phyloP scores from a whole-genome alignment of 345 rosid species.

The Eutrema yunnanense region DNA sequence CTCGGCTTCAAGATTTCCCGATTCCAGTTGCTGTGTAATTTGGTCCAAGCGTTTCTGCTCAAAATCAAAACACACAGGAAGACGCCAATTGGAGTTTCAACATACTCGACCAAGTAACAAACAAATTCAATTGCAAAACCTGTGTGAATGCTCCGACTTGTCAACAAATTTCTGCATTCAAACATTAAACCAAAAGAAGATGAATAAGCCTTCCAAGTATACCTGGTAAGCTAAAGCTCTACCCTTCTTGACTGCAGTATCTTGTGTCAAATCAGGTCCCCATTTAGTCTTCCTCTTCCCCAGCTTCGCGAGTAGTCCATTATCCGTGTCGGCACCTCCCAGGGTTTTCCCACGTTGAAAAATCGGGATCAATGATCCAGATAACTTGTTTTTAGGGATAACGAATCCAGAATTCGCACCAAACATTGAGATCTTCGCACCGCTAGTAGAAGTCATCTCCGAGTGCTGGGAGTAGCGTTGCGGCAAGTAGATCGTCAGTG shows the following conservation, averaged over 20 bases:
- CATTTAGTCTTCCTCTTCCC: slow-evolving; percentile 76
- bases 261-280: slow-evolving; percentile 73
- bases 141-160: neutral
- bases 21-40: slow-evolving; percentile 52
- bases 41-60: slow-evolving; percentile 96
- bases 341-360: slow-evolving; percentile 49
- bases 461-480: neutral
- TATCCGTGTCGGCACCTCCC: slow-evolving; percentile 32
- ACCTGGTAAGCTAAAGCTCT: slow-evolving; percentile 88
- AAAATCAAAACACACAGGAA: slow-evolving; percentile 45
- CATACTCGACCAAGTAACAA: neutral
- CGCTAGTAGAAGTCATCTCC: slow-evolving; percentile 42
- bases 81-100: neutral
- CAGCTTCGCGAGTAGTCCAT: slow-evolving; percentile 37
- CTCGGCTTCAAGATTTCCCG: slow-evolving; percentile 43
- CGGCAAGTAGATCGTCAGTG: neutral
- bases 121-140: neutral
- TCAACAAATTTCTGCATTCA: neutral
- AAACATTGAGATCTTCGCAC: slow-evolving; percentile 64
- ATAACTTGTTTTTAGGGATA: slow-evolving; percentile 85
- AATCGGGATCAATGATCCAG: slow-evolving; percentile 76
- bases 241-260: slow-evolving; percentile 51
- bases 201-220: neutral
- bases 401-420: slow-evolving; percentile 79
- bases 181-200: neutral